Percentiles rank a stretch among this genome's conserved stretches.
phyloP scores from a whole-genome alignment of 768 basidiomycete genomes.

The Boletus barrowsii region DNA sequence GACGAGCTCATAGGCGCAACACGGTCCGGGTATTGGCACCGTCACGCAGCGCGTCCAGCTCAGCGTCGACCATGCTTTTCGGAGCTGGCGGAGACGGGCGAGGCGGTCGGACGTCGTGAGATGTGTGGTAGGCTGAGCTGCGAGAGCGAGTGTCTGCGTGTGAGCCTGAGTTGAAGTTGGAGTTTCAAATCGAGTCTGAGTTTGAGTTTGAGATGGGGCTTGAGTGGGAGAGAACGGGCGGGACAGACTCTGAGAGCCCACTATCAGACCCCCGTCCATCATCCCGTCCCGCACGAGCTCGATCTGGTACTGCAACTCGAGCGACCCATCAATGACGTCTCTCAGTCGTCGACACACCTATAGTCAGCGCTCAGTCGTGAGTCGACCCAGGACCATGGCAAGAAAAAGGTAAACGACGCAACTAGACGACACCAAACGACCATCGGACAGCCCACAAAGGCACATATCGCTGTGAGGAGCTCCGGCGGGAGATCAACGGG shows the following conservation, averaged over 20 bases:
- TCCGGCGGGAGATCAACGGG: constrained; percentile 17
- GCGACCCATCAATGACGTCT: constrained; percentile 22
- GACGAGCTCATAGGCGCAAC: constrained; percentile 59
- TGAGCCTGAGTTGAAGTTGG: too few relatives aligned
- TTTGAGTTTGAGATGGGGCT: too few relatives aligned
- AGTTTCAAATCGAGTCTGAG: too few relatives aligned
- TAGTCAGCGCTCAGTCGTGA: background rate
- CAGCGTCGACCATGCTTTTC: constrained; percentile 35
- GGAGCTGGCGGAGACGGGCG: constrained; percentile 31
- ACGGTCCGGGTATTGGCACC: constrained; percentile 35
- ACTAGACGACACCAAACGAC: constrained; percentile 13
- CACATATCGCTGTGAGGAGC: constrained; percentile 11
- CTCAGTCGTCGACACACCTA: constrained; percentile 24
- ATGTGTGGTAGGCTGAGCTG: background rate
- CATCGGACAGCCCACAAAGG: constrained; percentile 6
- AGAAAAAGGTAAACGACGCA: background rate
- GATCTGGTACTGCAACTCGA: constrained; percentile 37
- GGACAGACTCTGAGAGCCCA: background rate
- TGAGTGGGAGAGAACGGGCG: too few relatives aligned
- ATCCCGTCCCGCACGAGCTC: constrained; percentile 41
- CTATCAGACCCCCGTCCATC: constrained; percentile 12
- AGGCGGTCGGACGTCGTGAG: constrained; percentile 27
- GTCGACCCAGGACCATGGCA: background rate
- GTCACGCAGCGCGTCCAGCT: constrained; percentile 22
- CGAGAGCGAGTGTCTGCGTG: background rate